Evolutionary conservation across 2,329 filamentous ascomycete species (phyloP).

Genomic region (Dothiorella sarmentorum): DNA sequence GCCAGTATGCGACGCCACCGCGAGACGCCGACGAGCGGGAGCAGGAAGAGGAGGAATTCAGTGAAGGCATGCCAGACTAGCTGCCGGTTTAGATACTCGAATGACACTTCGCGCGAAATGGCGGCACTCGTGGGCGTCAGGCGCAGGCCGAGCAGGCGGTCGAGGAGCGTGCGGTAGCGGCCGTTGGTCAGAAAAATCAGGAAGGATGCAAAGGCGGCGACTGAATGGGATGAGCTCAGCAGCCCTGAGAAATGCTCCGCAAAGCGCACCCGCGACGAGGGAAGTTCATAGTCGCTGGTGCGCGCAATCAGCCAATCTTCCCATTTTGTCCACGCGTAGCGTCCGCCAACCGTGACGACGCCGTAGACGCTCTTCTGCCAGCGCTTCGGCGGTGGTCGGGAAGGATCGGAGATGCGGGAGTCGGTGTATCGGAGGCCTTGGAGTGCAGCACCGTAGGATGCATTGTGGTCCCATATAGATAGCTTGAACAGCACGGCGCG

Average conservation of each 20-base stretch:
- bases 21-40: conserved; percentile 94
- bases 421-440: conserved; percentile 91
- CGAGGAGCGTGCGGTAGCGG: conserved; percentile 83
- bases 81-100: conserved; percentile 96
- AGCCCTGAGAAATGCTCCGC: conserved; percentile 68
- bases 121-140: conserved; percentile 74
- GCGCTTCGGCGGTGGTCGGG: conserved; percentile 66
- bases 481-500: conserved; percentile 86
- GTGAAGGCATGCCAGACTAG: conserved; percentile 99
- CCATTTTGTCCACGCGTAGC: conserved; percentile 90
- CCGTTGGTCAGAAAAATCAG: conserved; percentile 88
- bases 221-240: conserved; percentile 70
- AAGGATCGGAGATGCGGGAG: conserved; percentile 55
- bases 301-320: conserved; percentile 77
- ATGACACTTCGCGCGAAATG: conserved; percentile 86
- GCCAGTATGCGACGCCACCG: conserved; percentile 89
- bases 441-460: conserved; percentile 87
- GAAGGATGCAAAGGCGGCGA: conserved; percentile 80
- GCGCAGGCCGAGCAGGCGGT: conserved; percentile 78
- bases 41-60: conserved; percentile 92
- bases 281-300: conserved; percentile 64
- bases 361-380: conserved; percentile 85
- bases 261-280: conserved; percentile 45
- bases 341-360: conserved; percentile 77
- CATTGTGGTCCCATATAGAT: conserved; percentile 93